Evolutionary conservation across 2,329 filamentous ascomycete genomes (phyloP).

Genomic region (Trichophyton rubrum): DNA sequence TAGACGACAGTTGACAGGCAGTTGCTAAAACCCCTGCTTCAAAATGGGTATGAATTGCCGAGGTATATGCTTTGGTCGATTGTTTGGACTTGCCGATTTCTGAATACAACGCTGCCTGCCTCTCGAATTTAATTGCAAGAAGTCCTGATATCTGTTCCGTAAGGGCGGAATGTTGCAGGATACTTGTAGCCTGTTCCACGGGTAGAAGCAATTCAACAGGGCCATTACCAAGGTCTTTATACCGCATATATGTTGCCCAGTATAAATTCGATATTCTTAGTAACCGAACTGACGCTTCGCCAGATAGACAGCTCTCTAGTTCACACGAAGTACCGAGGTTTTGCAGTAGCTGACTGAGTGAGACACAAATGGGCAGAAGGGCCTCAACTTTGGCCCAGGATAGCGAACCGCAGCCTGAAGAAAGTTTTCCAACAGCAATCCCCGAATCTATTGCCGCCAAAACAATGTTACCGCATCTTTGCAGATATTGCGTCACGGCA

Average conservation of each 20-base stretch:
- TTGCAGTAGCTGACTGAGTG: conserved; percentile 22
- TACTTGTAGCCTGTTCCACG: conserved; percentile 30
- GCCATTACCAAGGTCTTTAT: conserved; percentile 26
- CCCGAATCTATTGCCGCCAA: conserved; percentile 31
- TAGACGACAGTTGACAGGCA: conserved; percentile 18
- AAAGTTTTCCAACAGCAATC: conserved; percentile 29
- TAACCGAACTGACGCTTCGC: conserved; percentile 19
- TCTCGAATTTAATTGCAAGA: conserved; percentile 34
- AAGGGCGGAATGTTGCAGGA: conserved; percentile 25
- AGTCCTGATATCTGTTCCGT: conserved; percentile 28
- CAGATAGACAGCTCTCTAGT: background rate
- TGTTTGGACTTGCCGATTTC: conserved; percentile 26
- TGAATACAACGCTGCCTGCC: conserved; percentile 30
- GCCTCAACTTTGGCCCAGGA: conserved; percentile 28
- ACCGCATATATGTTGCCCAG: conserved; percentile 36
- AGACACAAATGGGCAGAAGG: conserved; percentile 26
- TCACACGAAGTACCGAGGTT: conserved; percentile 9
- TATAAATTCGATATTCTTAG: conserved; percentile 36
- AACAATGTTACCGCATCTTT: conserved; percentile 26
- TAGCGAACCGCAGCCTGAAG: conserved; percentile 25
- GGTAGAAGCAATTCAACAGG: conserved; percentile 26
- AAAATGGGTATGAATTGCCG: conserved; percentile 32
- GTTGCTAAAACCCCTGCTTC: conserved; percentile 25
- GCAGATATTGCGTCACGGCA: conserved; percentile 22
- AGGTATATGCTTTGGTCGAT: conserved; percentile 27